Percentiles rank a stretch among this genome's conserved stretches.
phyloP scores from a whole-genome alignment of 108 stramenopile species.

The Cyclostephanos invisitatus region DNA sequence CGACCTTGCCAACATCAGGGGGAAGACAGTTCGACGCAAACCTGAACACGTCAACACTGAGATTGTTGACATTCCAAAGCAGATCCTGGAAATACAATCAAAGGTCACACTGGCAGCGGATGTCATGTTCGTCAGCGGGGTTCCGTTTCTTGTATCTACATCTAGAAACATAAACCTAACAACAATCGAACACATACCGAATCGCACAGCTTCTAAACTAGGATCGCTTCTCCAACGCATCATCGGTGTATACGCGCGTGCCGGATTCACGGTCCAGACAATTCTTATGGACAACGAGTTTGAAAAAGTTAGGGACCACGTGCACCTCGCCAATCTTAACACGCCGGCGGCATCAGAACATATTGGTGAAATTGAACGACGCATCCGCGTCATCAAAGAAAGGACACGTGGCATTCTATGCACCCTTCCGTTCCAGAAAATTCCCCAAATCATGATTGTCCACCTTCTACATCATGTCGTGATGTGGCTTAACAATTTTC shows the following conservation, averaged over 20 bases:
- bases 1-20: no score
- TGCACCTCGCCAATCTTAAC: constrained; percentile 13
- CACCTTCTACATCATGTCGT: constrained; percentile 20
- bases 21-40: no score
- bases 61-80: no score
- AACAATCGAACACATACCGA: no score
- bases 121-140: no score
- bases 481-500: constrained; percentile 42
- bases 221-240: no score
- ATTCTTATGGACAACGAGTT: constrained; percentile 31
- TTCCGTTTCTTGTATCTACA: no score
- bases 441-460: constrained; percentile 33
- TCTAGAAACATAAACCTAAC: no score
- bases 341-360: constrained; percentile 17
- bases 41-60: no score
- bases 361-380: constrained; percentile 47
- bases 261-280: not conserved
- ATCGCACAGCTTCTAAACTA: no score
- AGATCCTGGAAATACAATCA: no score
- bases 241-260: constrained; percentile 19
- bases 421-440: constrained; percentile 29
- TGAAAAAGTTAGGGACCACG: not conserved
- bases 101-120: no score
- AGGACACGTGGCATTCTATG: constrained; percentile 27
- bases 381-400: constrained; percentile 46